Evolutionary conservation across 2,329 filamentous ascomycete species (phyloP).

Genomic region (Talaromyces sp.): DNA sequence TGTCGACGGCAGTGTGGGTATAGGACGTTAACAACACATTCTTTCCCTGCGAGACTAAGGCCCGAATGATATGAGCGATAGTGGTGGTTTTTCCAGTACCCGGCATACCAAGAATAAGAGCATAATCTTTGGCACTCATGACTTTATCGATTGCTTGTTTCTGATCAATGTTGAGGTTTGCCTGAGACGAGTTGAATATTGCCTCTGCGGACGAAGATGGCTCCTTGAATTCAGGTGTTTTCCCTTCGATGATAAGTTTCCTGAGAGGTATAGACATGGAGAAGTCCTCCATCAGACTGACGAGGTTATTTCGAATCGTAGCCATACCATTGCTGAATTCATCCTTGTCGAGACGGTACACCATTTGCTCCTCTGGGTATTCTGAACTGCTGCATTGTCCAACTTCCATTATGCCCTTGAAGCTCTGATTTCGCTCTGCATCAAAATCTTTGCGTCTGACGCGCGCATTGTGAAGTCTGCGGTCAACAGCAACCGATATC

Average conservation of each 20-base stretch:
- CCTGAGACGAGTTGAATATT: constrained; percentile 53
- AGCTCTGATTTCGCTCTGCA: constrained; percentile 72
- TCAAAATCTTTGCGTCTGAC: constrained; percentile 74
- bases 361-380: constrained; percentile 50
- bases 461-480: constrained; percentile 81
- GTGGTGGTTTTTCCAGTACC: constrained; percentile 98
- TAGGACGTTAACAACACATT: constrained; percentile 92
- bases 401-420: constrained; percentile 88
- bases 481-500: constrained; percentile 86
- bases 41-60: constrained; percentile 82
- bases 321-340: constrained; percentile 99
- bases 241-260: constrained; percentile 73
- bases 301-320: constrained; percentile 85
- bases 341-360: constrained; percentile 90
- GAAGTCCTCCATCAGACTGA: constrained; percentile 81
- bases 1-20: constrained; percentile 96
- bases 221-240: constrained; percentile 68
- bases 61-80: constrained; percentile 93
- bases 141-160: constrained; percentile 84
- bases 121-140: constrained; percentile 92
- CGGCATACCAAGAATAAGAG: constrained; percentile 96
- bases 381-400: constrained; percentile 49
- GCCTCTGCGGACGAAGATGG: constrained; percentile 58
- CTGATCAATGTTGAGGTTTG: constrained; percentile 81
- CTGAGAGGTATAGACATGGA: constrained; percentile 70